These are phyloP conservation scores for Didymella sp. DNA, from an alignment of 2,329 filamentous ascomycete species.

Conservation along the genomic window DNA sequence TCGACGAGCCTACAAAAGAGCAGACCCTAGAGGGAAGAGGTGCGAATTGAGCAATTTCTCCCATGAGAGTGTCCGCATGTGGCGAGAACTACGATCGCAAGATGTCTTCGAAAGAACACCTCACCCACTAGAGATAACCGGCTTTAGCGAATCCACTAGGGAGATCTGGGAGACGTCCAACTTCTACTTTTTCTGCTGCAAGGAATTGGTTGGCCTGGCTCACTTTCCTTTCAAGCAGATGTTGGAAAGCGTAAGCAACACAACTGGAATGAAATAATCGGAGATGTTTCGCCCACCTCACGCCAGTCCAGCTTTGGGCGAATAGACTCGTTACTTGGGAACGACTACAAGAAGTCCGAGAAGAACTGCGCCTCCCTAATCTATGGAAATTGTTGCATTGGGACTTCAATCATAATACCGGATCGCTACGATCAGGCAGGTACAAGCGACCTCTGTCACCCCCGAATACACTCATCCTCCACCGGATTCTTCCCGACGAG, in stretches of 20 bases:
- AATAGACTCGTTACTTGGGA: not conserved
- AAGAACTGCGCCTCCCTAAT: not conserved
- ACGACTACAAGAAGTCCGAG: not conserved
- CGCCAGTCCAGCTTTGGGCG: not conserved
- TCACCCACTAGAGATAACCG: not conserved
- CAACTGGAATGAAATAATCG: constrained; percentile 3
- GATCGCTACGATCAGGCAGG: not conserved
- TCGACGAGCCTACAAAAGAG: not conserved
- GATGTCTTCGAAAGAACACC: not conserved
- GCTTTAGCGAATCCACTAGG: not conserved
- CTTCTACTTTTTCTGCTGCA: not conserved
- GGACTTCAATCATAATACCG: not conserved
- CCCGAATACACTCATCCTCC: not conserved
- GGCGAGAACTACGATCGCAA: not conserved
- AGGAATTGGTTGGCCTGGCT: not conserved
- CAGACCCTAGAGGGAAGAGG: not conserved
- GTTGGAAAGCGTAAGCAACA: not conserved
- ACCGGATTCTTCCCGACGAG: not conserved
- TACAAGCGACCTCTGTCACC: not conserved
- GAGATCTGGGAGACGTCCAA: not conserved
- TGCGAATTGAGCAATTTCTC: not conserved
- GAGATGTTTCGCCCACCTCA: not conserved
- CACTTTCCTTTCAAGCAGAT: not conserved
- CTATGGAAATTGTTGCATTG: not conserved
- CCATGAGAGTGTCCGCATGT: not conserved